Percentiles rank a stretch among this genome's conserved stretches.
Evolutionary conservation across 2,329 filamentous ascomycete genomes (phyloP).

Genomic region (Penicillium sp.): DNA sequence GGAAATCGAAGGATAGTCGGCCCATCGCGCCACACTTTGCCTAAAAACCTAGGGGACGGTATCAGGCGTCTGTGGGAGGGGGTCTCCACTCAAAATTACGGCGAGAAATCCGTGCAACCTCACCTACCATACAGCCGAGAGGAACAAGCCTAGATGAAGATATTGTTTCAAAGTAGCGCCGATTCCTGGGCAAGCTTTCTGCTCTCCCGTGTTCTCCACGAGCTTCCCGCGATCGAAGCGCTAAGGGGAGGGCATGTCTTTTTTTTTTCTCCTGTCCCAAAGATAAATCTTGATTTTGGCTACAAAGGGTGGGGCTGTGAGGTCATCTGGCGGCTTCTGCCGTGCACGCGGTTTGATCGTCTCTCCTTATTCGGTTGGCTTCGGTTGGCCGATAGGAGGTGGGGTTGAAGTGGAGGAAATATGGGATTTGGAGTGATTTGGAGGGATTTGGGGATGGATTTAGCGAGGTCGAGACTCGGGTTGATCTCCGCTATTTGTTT

Average conservation of each 20-base stretch:
- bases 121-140: too few relatives aligned
- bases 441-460: not conserved
- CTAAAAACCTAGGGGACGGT: not conserved
- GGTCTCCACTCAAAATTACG: not conserved
- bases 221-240: not conserved
- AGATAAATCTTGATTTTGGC: constrained; percentile 21
- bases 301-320: constrained; percentile 14
- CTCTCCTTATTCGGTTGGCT: not conserved
- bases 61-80: not conserved
- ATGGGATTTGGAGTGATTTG: not conserved
- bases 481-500: not conserved
- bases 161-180: constrained; percentile 9
- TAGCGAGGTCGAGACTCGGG: too few relatives aligned
- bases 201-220: not conserved
- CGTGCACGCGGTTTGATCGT: constrained; percentile 2
- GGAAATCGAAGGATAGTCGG: not conserved
- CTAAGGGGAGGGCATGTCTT: not conserved
- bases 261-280: not conserved
- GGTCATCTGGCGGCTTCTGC: constrained; percentile 23
- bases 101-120: not conserved
- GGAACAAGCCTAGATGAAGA: too few relatives aligned
- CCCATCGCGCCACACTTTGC: not conserved
- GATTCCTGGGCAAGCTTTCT: not conserved
- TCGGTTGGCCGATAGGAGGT: not conserved
- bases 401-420: not conserved